Percentiles rank a stretch among this genome's conserved stretches.
Evolutionary conservation across 129 eudicot genomes (phyloP).

Genomic region (Mikania micrantha): DNA sequence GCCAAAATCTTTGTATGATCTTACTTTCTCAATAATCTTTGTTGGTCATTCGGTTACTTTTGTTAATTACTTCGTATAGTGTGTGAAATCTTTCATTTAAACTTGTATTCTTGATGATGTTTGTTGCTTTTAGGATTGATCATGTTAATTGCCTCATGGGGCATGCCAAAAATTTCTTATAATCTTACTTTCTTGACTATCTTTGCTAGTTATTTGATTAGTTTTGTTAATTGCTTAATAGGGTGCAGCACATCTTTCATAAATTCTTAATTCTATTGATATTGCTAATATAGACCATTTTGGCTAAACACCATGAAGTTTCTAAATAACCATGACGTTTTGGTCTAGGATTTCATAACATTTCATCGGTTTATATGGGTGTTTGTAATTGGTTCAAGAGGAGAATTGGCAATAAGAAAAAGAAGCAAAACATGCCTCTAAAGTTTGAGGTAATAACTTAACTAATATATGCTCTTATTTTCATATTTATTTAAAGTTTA

Average conservation of each 20-base stretch:
- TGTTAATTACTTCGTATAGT: background rate
- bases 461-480: background rate
- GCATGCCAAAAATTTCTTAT: background rate
- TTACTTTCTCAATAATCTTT: background rate
- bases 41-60: background rate
- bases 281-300: background rate
- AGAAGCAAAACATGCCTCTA: conserved; percentile 18
- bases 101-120: background rate
- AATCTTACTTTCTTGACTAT: background rate
- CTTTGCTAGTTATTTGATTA: background rate
- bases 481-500: background rate
- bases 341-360: conserved; percentile 18
- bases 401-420: conserved; percentile 20
- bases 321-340: background rate
- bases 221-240: background rate
- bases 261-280: background rate
- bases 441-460: conserved; percentile 29
- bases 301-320: background rate
- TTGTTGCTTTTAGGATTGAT: background rate
- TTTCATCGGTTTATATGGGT: conserved; percentile 17
- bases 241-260: background rate
- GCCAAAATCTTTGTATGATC: background rate
- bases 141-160: background rate
- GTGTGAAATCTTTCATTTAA: background rate
- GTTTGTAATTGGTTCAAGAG: conserved; percentile 35